A percentile compares a stretch with the other conserved stretches of the same genome.
Evolutionary conservation across 495 filamentous ascomycete species (phyloP).

Genomic region (Neurospora sp.): DNA sequence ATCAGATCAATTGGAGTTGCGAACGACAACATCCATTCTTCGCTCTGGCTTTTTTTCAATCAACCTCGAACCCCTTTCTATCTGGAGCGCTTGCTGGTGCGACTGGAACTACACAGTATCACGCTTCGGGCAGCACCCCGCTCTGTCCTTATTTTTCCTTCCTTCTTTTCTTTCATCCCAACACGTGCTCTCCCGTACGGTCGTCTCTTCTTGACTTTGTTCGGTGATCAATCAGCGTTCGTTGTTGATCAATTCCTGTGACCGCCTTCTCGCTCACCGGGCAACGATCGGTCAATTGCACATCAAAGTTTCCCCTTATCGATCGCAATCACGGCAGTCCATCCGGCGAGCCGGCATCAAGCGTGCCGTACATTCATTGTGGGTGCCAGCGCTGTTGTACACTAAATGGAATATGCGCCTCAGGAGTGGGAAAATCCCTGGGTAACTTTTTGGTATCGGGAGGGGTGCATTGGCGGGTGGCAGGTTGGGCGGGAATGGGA

Average conservation of each 20-base stretch:
- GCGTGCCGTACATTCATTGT: background rate
- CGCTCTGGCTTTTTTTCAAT: background rate
- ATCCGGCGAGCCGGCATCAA: background rate
- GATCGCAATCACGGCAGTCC: background rate
- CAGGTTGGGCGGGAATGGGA: background rate
- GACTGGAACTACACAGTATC: background rate
- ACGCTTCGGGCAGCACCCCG: background rate
- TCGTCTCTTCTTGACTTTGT: background rate
- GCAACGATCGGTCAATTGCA: background rate
- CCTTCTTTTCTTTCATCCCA: background rate
- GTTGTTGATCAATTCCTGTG: background rate
- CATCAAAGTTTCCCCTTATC: background rate
- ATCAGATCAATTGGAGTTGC: background rate
- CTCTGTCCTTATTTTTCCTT: background rate
- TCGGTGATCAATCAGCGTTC: background rate
- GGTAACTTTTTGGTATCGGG: background rate
- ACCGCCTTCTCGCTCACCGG: background rate
- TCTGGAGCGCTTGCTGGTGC: background rate
- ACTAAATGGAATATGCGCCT: background rate
- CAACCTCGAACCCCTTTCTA: background rate
- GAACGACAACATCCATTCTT: background rate
- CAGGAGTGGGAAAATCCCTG: background rate
- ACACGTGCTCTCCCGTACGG: background rate
- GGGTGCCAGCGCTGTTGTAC: background rate
- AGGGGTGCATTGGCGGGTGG: background rate